These are phyloP conservation scores for Trichoderma sp. DNA, from an alignment of 2,329 filamentous ascomycete genomes.

Conservation along the genomic window DNA sequence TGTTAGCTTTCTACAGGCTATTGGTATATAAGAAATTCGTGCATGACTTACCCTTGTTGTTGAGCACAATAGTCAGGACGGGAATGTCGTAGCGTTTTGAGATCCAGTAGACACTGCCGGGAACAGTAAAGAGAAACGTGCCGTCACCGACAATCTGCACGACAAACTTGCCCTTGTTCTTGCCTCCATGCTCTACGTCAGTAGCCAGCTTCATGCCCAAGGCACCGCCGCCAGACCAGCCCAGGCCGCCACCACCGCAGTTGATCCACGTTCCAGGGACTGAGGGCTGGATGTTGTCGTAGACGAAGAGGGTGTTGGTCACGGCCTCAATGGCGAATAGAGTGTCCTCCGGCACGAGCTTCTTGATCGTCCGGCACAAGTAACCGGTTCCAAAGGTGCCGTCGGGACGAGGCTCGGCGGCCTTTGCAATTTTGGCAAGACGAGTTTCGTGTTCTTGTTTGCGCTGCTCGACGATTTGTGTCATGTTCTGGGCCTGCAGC, in stretches of 20 bases:
- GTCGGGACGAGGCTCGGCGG: conserved; percentile 61
- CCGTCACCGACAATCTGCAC: conserved; percentile 62
- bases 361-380: conserved; percentile 40
- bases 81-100: conserved; percentile 58
- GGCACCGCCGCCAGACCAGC: conserved; percentile 77
- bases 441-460: conserved; percentile 61
- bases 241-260: conserved; percentile 78
- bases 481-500: conserved; percentile 36
- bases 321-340: conserved; percentile 81
- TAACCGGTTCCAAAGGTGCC: conserved; percentile 53
- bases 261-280: conserved; percentile 77
- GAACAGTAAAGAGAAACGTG: conserved; percentile 60
- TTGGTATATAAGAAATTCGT: too few species aligned
- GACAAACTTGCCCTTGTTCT: conserved; percentile 54
- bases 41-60: conserved; percentile 54
- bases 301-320: conserved; percentile 68
- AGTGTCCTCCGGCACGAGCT: conserved; percentile 52
- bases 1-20: background rate
- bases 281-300: conserved; percentile 71
- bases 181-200: conserved; percentile 47
- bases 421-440: conserved; percentile 61
- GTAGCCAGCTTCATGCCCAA: conserved; percentile 76
- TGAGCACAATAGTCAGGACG: conserved; percentile 58
- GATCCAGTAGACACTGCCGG: conserved; percentile 61
- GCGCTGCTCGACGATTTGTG: conserved; percentile 49